Base-by-base conservation (phyloP, 768 basidiomycete species). In the Mycena galericulata region DNA sequence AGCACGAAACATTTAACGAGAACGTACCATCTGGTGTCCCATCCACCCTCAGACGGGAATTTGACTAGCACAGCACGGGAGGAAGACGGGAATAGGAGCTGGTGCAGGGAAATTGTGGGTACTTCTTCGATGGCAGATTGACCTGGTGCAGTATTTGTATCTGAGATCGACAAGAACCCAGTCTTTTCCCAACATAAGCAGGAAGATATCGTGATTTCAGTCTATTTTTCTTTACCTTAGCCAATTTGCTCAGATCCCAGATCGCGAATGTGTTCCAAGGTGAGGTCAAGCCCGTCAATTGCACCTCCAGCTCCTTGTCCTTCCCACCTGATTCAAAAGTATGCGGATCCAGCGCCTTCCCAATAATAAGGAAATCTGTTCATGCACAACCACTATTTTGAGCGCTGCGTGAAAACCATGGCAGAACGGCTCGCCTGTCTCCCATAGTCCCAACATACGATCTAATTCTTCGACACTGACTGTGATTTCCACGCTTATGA, bases 101-200 rank as follows among this genome's bases (percentile, higher is more conserved):
- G 61, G 49, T 62, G 61, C 40, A 62, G 61, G 41, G 61, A 53
- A 45, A 62, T 62, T 62, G 61, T 62, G 41, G 61, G 61, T 43
- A 62, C 61, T 62, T 62, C 61, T 62, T 62, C 61, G 61, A 62
- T 62, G 29, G 61, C 61, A 53, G 61, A 62, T 45, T 62, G 61
- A 54, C 61, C 61, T 43, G 61, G 61, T 43, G 61, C 41, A 54
- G 61, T 62, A 53, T 62, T 62, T 53, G 61, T 62, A 54, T 62
- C 61, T 34, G 61, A 62, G 40, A 62, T 53, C 51, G 61, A 30
- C 61, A 62, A 53, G 30, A 62, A 62, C 29, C 61, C 61, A 17
- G 61, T 62, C 61, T 62, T 22, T 62, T 54, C 40, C 36, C 22
- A 45, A 62, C 26, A 18, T 62, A 51, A 62, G 60, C 38, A 62